These are phyloP conservation scores for Malassezia yamatoensis DNA, from an alignment of 1,284 basidiomycete genomes.

Conservation along the genomic window DNA sequence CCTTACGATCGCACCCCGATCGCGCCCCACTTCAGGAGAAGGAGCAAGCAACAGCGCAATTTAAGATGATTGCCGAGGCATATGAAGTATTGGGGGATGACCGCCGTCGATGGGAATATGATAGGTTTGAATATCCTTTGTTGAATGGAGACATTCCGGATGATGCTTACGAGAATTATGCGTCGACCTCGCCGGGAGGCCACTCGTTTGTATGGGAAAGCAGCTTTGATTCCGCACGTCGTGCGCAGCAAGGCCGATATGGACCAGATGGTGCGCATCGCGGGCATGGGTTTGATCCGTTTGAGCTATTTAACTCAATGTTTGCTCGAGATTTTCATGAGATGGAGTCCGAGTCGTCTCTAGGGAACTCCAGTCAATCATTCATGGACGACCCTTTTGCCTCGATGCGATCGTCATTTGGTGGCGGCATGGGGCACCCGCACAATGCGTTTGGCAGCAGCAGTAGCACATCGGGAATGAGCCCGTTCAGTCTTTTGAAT, in stretches of 20 bases:
- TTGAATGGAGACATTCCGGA: constrained; percentile 22
- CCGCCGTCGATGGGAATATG: constrained; percentile 29
- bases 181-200: constrained; percentile 11
- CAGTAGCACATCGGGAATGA: background rate
- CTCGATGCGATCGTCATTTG: background rate
- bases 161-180: constrained; percentile 23
- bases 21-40: constrained; percentile 28
- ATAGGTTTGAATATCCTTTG: constrained; percentile 19
- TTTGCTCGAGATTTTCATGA: constrained; percentile 24
- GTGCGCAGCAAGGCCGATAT: constrained; percentile 25
- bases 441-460: background rate
- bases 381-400: constrained; percentile 6
- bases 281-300: constrained; percentile 25
- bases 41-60: constrained; percentile 30
- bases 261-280: constrained; percentile 21
- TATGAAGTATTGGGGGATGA: constrained; percentile 39
- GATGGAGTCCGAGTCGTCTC: constrained; percentile 14
- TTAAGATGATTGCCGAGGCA: constrained; percentile 38
- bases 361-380: background rate
- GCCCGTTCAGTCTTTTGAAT: constrained; percentile 1
- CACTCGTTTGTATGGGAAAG: constrained; percentile 38
- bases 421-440: background rate
- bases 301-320: constrained; percentile 43
- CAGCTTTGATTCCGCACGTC: constrained; percentile 35
- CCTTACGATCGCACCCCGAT: constrained; percentile 37